Evolutionary conservation across 2,329 filamentous ascomycete genomes (phyloP), one percentile per base, ranked within the genome.

Genomic region (Aureobasidium lini): DNA sequence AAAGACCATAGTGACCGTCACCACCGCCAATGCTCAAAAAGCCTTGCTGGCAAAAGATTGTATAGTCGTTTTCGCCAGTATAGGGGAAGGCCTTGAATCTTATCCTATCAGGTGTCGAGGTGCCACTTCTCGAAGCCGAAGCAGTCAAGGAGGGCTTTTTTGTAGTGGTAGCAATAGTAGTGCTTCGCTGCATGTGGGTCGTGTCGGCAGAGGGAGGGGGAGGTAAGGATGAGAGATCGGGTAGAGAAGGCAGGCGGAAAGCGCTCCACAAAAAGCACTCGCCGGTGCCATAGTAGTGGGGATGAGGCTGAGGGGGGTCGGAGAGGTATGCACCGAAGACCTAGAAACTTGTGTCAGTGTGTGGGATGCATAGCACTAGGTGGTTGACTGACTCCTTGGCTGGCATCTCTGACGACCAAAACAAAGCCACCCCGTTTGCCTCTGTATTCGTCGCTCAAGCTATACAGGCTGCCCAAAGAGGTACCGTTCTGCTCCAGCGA

Each of bases 11-110:
- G 67, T 89, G 88, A 0, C 94, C 93, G 66, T 96, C 91, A 0
- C 78, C 84, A 59, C 90, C 93, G 10, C 94, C 94, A 18, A 97
- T 81, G 68, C 89, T 94, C 44, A 99, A 74, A 71, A 89, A 97
- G 28, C 86, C 83, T 3, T 84, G 79, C 74, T 97, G 91, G 74
- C 93, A 97, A 68, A 95, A 88, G 65, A 97, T 94, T 77, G 93
- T 90, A 71, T 95, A 99, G 73, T 97, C 94, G 72, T 99, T 97
- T 42, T 95, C 83, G 5, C 94, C 94, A 60, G 89, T 95, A 70
- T 96, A 97, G 0, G 93, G 92, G 68, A 97, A 99, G 0, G 93
- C 93, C 75, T 96, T 96, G 81, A 99, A 99, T 18, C 94, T 85
- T 65, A 97, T 90, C 29, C 85, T 81, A 62, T 93, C 89, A 4